Base-by-base conservation (phyloP, 1,284 basidiomycete species). In the Pterulicium gracile region DNA sequence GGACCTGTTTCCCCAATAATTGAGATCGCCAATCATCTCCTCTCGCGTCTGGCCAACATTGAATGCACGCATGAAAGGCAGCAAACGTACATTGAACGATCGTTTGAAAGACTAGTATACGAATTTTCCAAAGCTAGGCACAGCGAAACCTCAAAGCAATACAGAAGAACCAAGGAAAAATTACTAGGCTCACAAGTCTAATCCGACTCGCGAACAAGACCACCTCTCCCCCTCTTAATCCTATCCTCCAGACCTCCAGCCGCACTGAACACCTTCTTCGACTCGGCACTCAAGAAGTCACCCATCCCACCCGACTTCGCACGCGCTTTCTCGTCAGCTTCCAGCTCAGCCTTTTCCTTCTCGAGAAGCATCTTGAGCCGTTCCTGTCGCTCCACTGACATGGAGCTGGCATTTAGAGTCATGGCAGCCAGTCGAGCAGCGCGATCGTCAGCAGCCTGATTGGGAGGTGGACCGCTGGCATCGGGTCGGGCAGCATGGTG, bases 381-480 rank as follows among this genome's bases (percentile, higher is more conserved):
- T 52, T 79, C 73, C 52, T 81, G 75, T n/a, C 89, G 76, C 47
- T 88, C 80, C 1, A 60, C 58, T 32, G 73, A 70, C 68, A 92
- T 71, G 14, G 65, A 60, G 20, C 68, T 61, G 1, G 93, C 93
- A 52, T 85, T 77, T 1, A 73, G 62, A 20, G 81, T 67, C 93
- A 97, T 96, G 7, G 88, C 86, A 0, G 88, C 91, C 15, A 97
- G 70, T 23, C 85, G 81, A 18, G 88, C 86, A 2, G 81, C 81
- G 23, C 91, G 85, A 46, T 85, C 80, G 1, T 77, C 73, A 3
- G 59, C 61, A 35, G 51, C 51, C 17, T 56, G 52, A 43, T 55
- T 54, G n/a, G n/a, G n/a, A n/a, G n/a, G n/a, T n/a, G n/a, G n/a
- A n/a, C n/a, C n/a, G n/a, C n/a, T n/a, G n/a, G n/a, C n/a, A n/a